Base-by-base conservation (phyloP, 2,329 filamentous ascomycete species). In the Aureobasidium mangrovei region DNA sequence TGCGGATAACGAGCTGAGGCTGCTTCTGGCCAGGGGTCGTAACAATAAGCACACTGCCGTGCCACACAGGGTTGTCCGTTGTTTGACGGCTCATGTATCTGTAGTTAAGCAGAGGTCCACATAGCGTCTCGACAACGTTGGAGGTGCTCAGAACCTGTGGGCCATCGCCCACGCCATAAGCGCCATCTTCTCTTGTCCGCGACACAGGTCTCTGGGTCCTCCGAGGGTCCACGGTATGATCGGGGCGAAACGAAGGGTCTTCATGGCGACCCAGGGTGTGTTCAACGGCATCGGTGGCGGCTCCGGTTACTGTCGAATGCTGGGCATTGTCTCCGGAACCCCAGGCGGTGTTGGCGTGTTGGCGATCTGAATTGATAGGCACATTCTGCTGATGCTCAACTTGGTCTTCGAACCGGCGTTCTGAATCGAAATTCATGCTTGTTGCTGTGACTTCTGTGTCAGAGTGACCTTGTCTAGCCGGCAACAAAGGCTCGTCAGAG, bases 11-110 rank as follows among this genome's bases (percentile, higher is more conserved):
- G 39, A 94, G 82, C 58, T 78, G 72, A 1, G 78, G 77, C 58
- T 81, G 78, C 24, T 74, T 73, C 63, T 80, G 82, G 27, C 86
- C 86, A 4, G 89, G 86, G 49, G 79, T 83, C 12, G 85, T 86
- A 51, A 96, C 89, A 47, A 96, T 74, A 62, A 96, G 73, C 6
- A 95, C 86, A 67, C 89, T 95, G 56, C 91, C 91, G 62, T 87
- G 76, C 91, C 91, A 97, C 39, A 71, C 72, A 38, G 74, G 73
- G 46, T 62, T 65, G 29, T 70, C 67, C 2, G 68, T 65, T 53
- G 67, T 60, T 57, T 69, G 74, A 29, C 77, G 78, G 62, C 84
- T 80, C 81, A 86, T 90, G 63, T 81, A 80, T 59, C 84, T 78
- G 68, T 90, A 91, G 70, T 91, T 91, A 58, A 91, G 71, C 60